A percentile compares a stretch with the other conserved stretches of the same genome.
phyloP scores from a whole-genome alignment of 2,329 filamentous ascomycete genomes.

The Pezicula radicicola region DNA sequence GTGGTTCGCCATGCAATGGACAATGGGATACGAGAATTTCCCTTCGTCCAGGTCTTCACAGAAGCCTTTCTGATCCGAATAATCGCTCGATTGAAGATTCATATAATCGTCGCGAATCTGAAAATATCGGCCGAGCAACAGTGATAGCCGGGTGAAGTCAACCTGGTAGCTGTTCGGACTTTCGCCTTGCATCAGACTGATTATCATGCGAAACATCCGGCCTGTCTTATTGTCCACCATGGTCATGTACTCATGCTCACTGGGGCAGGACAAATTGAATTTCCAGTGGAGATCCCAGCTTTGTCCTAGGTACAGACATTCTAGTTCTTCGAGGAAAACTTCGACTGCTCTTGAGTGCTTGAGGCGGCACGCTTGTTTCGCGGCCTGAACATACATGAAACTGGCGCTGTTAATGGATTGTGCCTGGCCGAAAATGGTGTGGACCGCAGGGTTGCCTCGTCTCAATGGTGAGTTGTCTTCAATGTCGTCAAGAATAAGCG shows the following conservation, averaged over 20 bases:
- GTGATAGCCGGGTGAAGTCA: constrained; percentile 1
- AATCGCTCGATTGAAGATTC: constrained; percentile 27
- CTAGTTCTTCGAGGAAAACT: neutral
- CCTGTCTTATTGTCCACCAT: constrained; percentile 27
- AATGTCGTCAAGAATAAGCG: constrained; percentile 36
- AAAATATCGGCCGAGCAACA: constrained; percentile 27
- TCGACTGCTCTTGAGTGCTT: neutral
- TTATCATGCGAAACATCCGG: constrained; percentile 17
- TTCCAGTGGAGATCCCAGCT: constrained; percentile 27
- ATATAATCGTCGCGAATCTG: constrained; percentile 32
- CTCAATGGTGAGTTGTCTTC: constrained; percentile 33
- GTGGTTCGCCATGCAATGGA: constrained; percentile 17
- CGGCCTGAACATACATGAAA: constrained; percentile 21
- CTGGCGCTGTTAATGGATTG: constrained; percentile 36
- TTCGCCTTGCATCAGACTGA: constrained; percentile 24
- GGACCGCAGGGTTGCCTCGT: constrained; percentile 31
- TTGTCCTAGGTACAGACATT: constrained; percentile 20
- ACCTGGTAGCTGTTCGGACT: constrained; percentile 26
- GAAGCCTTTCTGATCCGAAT: constrained; percentile 35
- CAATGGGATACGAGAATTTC: constrained; percentile 35
- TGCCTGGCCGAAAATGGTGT: constrained; percentile 31
- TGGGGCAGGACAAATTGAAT: constrained; percentile 14
- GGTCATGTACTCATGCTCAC: constrained; percentile 22
- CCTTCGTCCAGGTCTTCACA: constrained; percentile 40
- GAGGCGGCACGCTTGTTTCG: neutral